Percentiles rank a stretch among this genome's conserved stretches.
These are phyloP conservation scores for Yamadazyma epiphylla DNA, from an alignment of 1,139 yeast genomes.

Conservation along the genomic window DNA sequence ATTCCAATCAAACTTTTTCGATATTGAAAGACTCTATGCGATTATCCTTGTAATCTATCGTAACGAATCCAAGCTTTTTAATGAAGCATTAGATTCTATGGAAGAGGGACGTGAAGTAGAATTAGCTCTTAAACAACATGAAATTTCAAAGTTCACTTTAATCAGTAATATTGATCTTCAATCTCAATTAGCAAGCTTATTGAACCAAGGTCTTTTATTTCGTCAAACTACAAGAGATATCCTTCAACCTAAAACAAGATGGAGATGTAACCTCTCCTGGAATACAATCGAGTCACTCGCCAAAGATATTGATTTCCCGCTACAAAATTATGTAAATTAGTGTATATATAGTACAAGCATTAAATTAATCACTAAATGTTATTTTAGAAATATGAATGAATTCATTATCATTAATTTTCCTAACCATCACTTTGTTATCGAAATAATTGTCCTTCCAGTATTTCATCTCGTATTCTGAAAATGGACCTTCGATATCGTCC, in stretches of 20 bases:
- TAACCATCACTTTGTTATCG: constrained; percentile 43
- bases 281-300: constrained; percentile 48
- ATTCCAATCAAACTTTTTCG: constrained; percentile 60
- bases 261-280: constrained; percentile 64
- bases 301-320: constrained; percentile 49
- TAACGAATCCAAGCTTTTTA: constrained; percentile 30
- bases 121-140: constrained; percentile 26
- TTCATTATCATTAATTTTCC: constrained; percentile 27
- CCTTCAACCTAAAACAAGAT: constrained; percentile 57
- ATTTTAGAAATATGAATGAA: constrained; percentile 26
- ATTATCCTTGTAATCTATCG: constrained; percentile 57
- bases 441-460: constrained; percentile 62
- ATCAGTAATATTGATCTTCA: constrained; percentile 47
- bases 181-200: constrained; percentile 58
- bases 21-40: constrained; percentile 65
- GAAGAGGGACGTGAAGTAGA: constrained; percentile 31
- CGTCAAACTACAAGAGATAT: constrained; percentile 53
- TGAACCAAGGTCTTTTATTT: constrained; percentile 49
- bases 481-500: constrained; percentile 57
- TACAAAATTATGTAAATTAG: constrained; percentile 42
- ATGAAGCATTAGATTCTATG: constrained; percentile 4
- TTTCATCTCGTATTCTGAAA: constrained; percentile 48
- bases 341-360: too few relatives aligned
- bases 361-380: constrained; percentile 15
- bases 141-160: constrained; percentile 28